phyloP scores from a whole-genome alignment of 495 filamentous ascomycete species.

The Aspergillus egyptiacus region DNA sequence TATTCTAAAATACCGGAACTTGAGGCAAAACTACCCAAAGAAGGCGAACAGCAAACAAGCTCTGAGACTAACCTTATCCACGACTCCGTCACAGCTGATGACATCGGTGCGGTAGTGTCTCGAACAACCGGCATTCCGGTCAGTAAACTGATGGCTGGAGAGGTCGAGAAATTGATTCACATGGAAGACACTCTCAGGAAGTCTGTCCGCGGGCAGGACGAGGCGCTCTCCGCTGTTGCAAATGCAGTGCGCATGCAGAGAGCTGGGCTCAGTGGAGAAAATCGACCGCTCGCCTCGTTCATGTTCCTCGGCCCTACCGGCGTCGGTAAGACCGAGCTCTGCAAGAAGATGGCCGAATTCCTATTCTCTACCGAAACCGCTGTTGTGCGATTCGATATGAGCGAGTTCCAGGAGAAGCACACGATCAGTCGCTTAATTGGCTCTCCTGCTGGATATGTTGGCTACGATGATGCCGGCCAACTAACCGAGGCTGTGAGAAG shows the following conservation, averaged over 20 bases:
- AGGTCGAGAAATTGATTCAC: constrained; percentile 83
- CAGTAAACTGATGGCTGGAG: constrained; percentile 82
- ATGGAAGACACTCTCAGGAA: constrained; percentile 90
- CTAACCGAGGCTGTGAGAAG: constrained; percentile 91
- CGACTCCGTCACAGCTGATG: constrained; percentile 87
- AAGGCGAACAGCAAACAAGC: constrained; percentile 47
- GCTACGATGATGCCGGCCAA: constrained; percentile 95
- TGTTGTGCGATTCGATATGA: constrained; percentile 94
- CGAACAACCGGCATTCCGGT: constrained; percentile 88
- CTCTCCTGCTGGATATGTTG: constrained; percentile 87
- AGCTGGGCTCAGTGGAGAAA: constrained; percentile 84
- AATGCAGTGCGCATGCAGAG: constrained; percentile 93
- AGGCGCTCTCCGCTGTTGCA: constrained; percentile 82
- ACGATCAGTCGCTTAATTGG: constrained; percentile 91
- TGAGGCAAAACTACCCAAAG: constrained; percentile 72
- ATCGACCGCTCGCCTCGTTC: constrained; percentile 86
- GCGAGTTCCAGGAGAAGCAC: constrained; percentile 96
- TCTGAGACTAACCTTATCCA: constrained; percentile 63
- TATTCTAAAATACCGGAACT: constrained; percentile 80
- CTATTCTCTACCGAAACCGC: constrained; percentile 87
- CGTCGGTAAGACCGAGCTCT: constrained; percentile 94
- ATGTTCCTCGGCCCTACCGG: constrained; percentile 98
- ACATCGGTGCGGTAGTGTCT: constrained; percentile 89
- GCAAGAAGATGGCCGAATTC: constrained; percentile 91
- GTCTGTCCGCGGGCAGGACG: constrained; percentile 87